Conservation (phyloP, 176 grass and related monocot genomes). For the Dendrocalamus sinicus region DNA sequence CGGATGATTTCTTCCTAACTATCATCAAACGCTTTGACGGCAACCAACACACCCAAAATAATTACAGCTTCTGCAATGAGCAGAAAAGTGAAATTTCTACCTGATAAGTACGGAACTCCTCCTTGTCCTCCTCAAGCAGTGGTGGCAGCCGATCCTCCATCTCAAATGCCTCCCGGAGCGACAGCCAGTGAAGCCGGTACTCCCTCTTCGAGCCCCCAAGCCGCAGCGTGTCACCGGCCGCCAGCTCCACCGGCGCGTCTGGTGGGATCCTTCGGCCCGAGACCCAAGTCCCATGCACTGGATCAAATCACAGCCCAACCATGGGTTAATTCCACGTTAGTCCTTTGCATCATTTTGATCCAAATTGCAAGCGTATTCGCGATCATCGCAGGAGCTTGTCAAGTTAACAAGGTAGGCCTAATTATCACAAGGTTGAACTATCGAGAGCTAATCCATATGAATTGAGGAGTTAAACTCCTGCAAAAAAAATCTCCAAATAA, state of each 20-base stretch:
- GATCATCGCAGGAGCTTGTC: neutral
- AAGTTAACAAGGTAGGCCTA: neutral
- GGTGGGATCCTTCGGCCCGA: conserved; percentile 75
- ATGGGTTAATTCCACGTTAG: neutral
- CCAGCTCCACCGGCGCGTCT: conserved; percentile 58
- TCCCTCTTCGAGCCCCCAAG: conserved; percentile 77
- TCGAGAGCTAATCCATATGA: neutral
- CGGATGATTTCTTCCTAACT: too few species aligned
- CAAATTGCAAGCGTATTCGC: neutral
- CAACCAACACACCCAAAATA: conserved; percentile 19
- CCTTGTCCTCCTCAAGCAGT: conserved; percentile 76
- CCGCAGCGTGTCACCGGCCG: conserved; percentile 60
- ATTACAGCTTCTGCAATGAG: neutral
- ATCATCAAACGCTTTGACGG: conserved; percentile 39
- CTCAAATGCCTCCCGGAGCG: conserved; percentile 64
- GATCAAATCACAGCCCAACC: neutral
- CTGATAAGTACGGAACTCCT: conserved; percentile 44
- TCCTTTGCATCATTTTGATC: neutral
- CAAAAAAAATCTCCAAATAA: neutral
- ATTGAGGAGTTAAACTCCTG: neutral
- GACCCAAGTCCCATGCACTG: conserved; percentile 95
- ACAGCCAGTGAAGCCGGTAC: conserved; percentile 83
- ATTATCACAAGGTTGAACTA: neutral
- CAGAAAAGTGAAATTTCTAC: conserved; percentile 36
- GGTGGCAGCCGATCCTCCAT: conserved; percentile 71